A percentile compares a stretch with the other conserved stretches of the same genome.
phyloP scores from a whole-genome alignment of 306 rosid genomes.

The Luffa acutangula region DNA sequence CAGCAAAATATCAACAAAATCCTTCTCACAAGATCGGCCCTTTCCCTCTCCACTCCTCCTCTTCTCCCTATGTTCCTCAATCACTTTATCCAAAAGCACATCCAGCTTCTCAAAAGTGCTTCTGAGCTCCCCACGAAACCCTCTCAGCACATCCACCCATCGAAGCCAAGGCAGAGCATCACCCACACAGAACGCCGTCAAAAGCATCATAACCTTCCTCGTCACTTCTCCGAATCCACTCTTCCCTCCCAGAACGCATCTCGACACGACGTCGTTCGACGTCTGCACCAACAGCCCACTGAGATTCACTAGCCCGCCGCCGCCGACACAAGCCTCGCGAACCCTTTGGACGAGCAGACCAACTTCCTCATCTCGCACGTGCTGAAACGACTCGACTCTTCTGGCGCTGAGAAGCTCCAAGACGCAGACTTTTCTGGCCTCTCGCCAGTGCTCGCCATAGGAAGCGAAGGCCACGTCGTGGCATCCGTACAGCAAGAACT shows the following conservation, averaged over 20 bases:
- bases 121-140: slow-evolving; percentile 6
- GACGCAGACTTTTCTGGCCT: background rate
- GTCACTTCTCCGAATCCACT: background rate
- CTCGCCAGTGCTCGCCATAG: slow-evolving; percentile 23
- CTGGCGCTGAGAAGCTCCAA: background rate
- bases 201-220: background rate
- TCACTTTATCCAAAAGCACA: slow-evolving; percentile 13
- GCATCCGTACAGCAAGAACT: background rate
- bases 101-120: slow-evolving; percentile 6
- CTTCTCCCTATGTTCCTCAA: slow-evolving; percentile 18
- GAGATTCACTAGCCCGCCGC: background rate
- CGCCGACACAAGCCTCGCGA: background rate
- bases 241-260: background rate
- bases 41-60: background rate
- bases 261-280: background rate
- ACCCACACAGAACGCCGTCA: slow-evolving; percentile 9
- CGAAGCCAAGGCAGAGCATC: slow-evolving; percentile 26
- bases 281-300: background rate
- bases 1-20: slow-evolving; percentile 17
- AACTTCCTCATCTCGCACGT: slow-evolving; percentile 12
- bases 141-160: slow-evolving; percentile 33
- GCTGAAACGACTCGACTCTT: background rate
- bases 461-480: background rate
- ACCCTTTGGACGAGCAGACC: background rate
- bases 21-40: background rate